Percentiles rank a stretch among this genome's conserved stretches.
Conservation (phyloP, 2,329 filamentous ascomycete genomes). For the Trichoderma aggressivum region DNA sequence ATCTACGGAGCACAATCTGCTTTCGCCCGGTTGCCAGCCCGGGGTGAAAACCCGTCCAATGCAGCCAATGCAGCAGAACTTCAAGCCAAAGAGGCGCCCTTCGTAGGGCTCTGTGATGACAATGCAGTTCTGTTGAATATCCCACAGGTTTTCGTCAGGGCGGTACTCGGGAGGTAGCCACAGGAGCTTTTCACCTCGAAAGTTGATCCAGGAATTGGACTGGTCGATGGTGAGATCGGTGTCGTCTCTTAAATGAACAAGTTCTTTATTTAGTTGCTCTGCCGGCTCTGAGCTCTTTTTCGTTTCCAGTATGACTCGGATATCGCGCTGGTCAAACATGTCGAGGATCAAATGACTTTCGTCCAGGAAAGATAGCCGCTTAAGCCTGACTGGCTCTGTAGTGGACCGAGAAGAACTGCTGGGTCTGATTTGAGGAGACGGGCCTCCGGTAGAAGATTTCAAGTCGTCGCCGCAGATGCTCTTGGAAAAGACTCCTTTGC, state of each 20-base stretch:
- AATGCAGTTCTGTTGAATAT: neutral
- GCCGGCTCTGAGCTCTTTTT: too few species aligned
- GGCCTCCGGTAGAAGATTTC: neutral
- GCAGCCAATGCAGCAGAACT: neutral
- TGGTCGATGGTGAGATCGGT: too few species aligned
- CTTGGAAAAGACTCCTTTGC: neutral
- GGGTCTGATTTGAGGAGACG: neutral
- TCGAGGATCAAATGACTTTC: too few species aligned
- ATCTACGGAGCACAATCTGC: neutral
- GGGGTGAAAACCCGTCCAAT: neutral
- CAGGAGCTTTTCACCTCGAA: neutral
- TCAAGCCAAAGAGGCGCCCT: neutral
- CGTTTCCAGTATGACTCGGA: too few species aligned
- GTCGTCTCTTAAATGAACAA: too few species aligned
- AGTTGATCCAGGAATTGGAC: neutral
- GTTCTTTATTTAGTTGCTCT: too few species aligned
- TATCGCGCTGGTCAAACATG: too few species aligned
- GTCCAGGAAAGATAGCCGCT: too few species aligned
- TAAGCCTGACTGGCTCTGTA: too few species aligned
- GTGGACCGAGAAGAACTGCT: neutral
- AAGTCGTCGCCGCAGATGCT: neutral
- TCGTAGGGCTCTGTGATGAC: neutral
- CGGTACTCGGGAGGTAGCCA: neutral
- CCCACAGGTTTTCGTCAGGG: too few species aligned
- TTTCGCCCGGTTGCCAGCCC: neutral